Evolutionary conservation across 2,329 filamentous ascomycete species (phyloP), one percentile per base, ranked within the genome.

Genomic region (Xylariaceae sp.): DNA sequence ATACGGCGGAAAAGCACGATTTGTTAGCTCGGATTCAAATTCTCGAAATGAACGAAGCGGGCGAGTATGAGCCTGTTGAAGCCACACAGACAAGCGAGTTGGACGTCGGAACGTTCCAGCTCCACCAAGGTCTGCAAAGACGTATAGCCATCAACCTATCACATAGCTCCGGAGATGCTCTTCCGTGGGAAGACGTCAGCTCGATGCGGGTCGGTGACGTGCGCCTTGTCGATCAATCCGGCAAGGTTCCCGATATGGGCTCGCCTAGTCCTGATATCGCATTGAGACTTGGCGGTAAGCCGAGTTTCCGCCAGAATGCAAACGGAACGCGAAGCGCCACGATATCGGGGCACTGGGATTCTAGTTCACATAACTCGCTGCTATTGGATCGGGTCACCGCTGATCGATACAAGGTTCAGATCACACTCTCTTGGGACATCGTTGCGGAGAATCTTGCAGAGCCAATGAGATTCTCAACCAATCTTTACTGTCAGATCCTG

Each of bases 281-380:
- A 0, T 74, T 99, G 39, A 89, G 89, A 66, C 78, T 95, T 45
- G 80, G 91, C 2, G 83, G 87, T 34, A 84, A 87, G 47, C 92
- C 94, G 0, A 79, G 85, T 53, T 86, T 96, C 61, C 88, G 87
- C 59, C 85, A 88, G 55, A 95, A 96, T 67, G 84, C 89, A 29
- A 95, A 97, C 68, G 94, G 94, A 39, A 96, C 91, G 0, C 87
- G 86, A 37, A 91, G 87, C 68, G 85, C 96, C 39, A 91, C 87
- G 1, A 78, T 97, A 43, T 80, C 87, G n/a, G 91, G 88, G 0
- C 91, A 97, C 67, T 99, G 94, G 94, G 94, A 99, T 68, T 96
- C 92, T 0, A 95, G 91, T 65, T 78, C 94, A 62, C 94, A 99
- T 71, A 86, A 85, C 60, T 96, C 94, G 4, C 76, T 95, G n/a